These are phyloP conservation scores for Lyophyllum shimeji DNA, from an alignment of 768 basidiomycete genomes.

Conservation along the genomic window DNA sequence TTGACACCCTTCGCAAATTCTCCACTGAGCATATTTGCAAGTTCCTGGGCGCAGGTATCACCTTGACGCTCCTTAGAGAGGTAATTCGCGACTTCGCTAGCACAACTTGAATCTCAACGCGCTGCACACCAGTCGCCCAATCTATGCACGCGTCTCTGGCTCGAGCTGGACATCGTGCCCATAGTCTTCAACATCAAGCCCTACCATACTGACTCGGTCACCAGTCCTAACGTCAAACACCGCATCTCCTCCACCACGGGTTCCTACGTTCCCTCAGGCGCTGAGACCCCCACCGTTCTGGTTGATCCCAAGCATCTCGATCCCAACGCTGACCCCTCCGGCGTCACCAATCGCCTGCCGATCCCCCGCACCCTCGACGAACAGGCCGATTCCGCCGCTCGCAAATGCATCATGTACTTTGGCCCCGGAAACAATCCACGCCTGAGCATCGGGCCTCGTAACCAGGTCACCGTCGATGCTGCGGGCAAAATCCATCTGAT, in stretches of 20 bases:
- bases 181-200: constrained; percentile 85
- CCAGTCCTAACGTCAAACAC: constrained; percentile 79
- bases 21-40: constrained; percentile 79
- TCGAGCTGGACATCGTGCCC: constrained; percentile 81
- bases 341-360: constrained; percentile 58
- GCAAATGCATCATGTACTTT: constrained; percentile 82
- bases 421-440: constrained; percentile 85
- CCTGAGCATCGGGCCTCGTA: constrained; percentile 76
- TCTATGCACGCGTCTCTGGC: constrained; percentile 83
- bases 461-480: constrained; percentile 87
- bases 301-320: constrained; percentile 57
- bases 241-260: constrained; percentile 79
- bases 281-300: constrained; percentile 73
- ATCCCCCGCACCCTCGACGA: constrained; percentile 79
- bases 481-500: constrained; percentile 84
- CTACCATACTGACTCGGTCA: constrained; percentile 76
- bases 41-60: constrained; percentile 83
- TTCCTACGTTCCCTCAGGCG: constrained; percentile 74
- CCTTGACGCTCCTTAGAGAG: constrained; percentile 68
- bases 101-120: constrained; percentile 12
- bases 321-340: constrained; percentile 35
- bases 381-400: constrained; percentile 83
- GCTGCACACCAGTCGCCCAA: constrained; percentile 58
- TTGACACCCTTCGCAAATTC: constrained; percentile 70
- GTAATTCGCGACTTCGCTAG: constrained; percentile 30